These are phyloP conservation scores for Linum usitatissimum DNA, from an alignment of 345 rosid genomes.

Conservation along the genomic window DNA sequence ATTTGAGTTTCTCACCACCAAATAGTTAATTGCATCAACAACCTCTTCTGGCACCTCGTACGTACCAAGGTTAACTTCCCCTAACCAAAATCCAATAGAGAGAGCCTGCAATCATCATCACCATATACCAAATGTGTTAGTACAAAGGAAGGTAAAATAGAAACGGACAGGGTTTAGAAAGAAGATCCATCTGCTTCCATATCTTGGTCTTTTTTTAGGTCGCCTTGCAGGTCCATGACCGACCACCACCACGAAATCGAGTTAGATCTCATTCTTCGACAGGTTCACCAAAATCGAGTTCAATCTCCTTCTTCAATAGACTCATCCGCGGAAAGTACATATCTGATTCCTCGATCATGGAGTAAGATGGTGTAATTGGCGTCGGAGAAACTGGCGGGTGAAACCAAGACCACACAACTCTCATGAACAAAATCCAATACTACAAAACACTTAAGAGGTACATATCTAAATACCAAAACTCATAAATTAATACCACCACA, in stretches of 20 bases:
- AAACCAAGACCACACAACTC: too few species aligned
- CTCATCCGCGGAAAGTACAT: too few species aligned
- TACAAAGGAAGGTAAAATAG: slow-evolving; percentile 1
- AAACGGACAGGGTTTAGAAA: neutral
- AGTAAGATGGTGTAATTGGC: too few species aligned
- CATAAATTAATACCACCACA: too few species aligned
- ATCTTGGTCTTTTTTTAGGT: slow-evolving; percentile 59
- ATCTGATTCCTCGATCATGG: too few species aligned
- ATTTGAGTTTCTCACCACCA: too few species aligned
- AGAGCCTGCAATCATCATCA: slow-evolving; percentile 32
- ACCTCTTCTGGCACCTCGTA: slow-evolving; percentile 77
- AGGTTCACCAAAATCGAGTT: slow-evolving; percentile 16
- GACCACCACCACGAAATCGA: slow-evolving; percentile 39
- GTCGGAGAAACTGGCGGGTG: too few species aligned
- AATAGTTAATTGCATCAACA: too few species aligned
- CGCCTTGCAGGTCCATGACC: slow-evolving; percentile 47
- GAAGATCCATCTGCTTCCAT: slow-evolving; percentile 42
- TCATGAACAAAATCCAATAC: too few species aligned
- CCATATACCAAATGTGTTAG: neutral
- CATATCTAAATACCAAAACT: too few species aligned
- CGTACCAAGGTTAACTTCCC: slow-evolving; percentile 44
- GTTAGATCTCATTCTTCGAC: slow-evolving; percentile 59
- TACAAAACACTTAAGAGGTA: too few species aligned
- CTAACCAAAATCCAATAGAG: slow-evolving; percentile 60
- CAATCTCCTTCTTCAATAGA: too few species aligned